Base-by-base conservation (phyloP, 2,329 filamentous ascomycete genomes). In the Phialemoniopsis sp. region DNA sequence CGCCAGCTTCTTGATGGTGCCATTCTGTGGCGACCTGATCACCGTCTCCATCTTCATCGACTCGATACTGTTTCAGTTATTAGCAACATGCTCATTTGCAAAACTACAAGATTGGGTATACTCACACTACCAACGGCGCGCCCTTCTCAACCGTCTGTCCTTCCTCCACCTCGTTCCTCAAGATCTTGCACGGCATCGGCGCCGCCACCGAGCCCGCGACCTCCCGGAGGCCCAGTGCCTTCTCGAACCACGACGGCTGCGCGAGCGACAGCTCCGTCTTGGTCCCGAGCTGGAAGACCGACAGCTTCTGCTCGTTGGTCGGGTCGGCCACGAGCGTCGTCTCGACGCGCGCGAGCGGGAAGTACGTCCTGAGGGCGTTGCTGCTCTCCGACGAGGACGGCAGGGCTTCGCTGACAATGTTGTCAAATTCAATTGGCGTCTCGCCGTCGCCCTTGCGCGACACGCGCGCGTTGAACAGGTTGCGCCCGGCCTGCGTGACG, bases 121-220 rank as follows among this genome's bases (percentile, higher is more conserved):
- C 78, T 73, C 61, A 82, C 68, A 97, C 89, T 12, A 97, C 87
- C 42, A 98, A 67, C 7, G 89, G 81, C 41, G 91, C 82, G 34
- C 91, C 90, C 67, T 91, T 94, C 57, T 82, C 81, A 13, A 98
- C 93, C 34, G 64, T 66, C 47, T 95, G 80, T 0, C 93, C 93
- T 51, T 89, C 89, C 19, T 74, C 66, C 0, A 96, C 89, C 61
- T 95, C 87, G 35, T 96, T 93, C 48, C 88, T 81, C 45, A 98
- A 67, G 18, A 98, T 85, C 67, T 97, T 97, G 66, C 93, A 97
- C 2, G 93, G 93, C 93, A 98, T 98, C 0, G 93, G 93, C 16
- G 93, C 89, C 17, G 87, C 73, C 2, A 97, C 89, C 38, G 85
- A 93, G 43, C 91, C 90, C 7, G 82, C 73, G 1, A 77, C 76